Conservation (phyloP, 305 asterid genomes). For the Fraxinus paxiana region DNA sequence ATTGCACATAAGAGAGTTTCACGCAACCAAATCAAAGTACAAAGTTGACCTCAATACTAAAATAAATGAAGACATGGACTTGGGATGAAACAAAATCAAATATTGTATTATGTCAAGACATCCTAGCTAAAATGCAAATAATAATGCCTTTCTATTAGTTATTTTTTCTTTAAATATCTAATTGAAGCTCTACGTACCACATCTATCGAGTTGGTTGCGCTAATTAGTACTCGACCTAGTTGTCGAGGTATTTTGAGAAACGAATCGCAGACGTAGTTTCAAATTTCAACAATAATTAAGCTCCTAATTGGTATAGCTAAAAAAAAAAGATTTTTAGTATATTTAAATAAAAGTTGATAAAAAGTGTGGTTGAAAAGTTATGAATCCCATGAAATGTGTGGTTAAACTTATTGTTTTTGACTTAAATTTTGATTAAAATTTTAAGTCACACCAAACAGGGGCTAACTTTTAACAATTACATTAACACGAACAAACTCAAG, state of each 20-base stretch:
- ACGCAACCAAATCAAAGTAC: background rate
- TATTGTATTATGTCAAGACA: background rate
- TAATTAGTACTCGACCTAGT: background rate
- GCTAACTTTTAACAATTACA: background rate
- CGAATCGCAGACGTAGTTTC: background rate
- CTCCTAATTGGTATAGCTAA: background rate
- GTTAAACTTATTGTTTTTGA: too few species aligned
- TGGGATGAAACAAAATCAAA: background rate
- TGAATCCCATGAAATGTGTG: background rate
- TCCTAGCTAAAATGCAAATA: background rate
- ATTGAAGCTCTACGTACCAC: background rate
- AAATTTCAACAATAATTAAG: background rate
- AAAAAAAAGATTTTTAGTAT: too few species aligned
- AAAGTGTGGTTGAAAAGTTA: too few species aligned
- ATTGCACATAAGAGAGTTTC: background rate
- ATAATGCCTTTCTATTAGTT: background rate
- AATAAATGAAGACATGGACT: background rate
- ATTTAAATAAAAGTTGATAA: too few species aligned
- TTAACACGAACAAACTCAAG: background rate
- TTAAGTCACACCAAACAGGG: too few species aligned
- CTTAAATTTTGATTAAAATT: too few species aligned
- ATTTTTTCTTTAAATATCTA: background rate
- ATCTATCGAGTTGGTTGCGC: background rate
- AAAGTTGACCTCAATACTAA: background rate
- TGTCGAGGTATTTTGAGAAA: background rate